Conservation (phyloP, 177 flowering plant genomes). For the Vitis hybrid region DNA sequence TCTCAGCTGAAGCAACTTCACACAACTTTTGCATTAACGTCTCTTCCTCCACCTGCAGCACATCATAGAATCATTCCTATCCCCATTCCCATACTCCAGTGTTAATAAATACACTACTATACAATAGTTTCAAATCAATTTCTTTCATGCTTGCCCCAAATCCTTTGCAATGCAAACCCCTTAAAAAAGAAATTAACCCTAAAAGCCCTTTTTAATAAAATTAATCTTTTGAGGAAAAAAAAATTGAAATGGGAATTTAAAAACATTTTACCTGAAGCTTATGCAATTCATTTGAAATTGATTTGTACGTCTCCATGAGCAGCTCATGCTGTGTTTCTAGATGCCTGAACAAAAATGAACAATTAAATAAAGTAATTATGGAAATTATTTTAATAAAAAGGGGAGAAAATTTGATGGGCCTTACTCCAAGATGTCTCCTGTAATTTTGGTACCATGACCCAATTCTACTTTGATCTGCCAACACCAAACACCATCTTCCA, state of each 20-base stretch:
- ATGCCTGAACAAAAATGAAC: too few relatives aligned
- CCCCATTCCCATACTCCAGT: too few relatives aligned
- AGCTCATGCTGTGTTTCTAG: slow-evolving; percentile 56
- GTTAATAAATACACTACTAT: too few relatives aligned
- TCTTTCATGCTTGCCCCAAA: too few relatives aligned
- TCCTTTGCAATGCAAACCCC: too few relatives aligned
- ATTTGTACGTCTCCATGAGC: slow-evolving; percentile 47
- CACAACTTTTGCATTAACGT: slow-evolving; percentile 81
- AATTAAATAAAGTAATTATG: too few relatives aligned
- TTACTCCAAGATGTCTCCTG: slow-evolving; percentile 22
- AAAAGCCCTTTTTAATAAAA: too few relatives aligned
- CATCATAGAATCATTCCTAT: background rate
- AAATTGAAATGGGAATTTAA: background rate
- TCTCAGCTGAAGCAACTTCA: slow-evolving; percentile 16
- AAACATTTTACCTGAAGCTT: slow-evolving; percentile 48
- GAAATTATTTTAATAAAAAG: too few relatives aligned
- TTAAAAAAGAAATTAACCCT: too few relatives aligned
- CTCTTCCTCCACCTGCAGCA: slow-evolving; percentile 76
- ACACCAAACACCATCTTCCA: background rate
- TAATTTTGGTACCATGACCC: slow-evolving; percentile 21
- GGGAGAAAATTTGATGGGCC: background rate
- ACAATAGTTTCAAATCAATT: too few relatives aligned
- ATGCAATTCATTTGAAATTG: slow-evolving; percentile 61
- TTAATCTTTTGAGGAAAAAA: background rate
- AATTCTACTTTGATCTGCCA: background rate